Evolutionary conservation across 164 flowering plant species (phyloP).

Genomic region (Magnolia officinalis): DNA sequence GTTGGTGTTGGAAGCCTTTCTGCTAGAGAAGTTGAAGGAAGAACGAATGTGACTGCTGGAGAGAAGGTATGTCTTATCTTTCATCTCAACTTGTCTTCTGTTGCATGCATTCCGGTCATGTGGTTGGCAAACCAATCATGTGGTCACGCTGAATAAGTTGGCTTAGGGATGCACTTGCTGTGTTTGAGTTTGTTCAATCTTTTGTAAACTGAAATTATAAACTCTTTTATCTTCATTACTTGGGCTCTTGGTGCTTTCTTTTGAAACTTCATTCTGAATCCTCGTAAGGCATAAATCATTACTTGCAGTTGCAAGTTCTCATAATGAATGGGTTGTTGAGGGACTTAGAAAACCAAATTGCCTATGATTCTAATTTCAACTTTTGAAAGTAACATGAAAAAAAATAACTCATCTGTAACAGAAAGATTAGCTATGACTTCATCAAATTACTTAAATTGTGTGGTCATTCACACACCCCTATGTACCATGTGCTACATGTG

Average conservation of each 20-base stretch:
- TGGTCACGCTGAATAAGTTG: not conserved
- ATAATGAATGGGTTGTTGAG: too few species aligned
- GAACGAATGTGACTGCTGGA: conserved; percentile 69
- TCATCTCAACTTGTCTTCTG: not conserved
- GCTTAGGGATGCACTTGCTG: not conserved
- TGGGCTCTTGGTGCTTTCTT: not conserved
- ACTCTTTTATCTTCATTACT: not conserved
- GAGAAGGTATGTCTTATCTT: conserved; percentile 60
- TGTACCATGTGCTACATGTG: too few species aligned
- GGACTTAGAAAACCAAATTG: too few species aligned
- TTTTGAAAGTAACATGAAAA: too few species aligned
- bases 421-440: too few species aligned
- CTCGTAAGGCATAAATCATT: too few species aligned
- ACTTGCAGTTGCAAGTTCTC: too few species aligned
- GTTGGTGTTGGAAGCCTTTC: conserved; percentile 91
- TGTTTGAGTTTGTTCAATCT: not conserved
- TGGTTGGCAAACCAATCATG: not conserved
- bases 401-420: too few species aligned
- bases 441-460: too few species aligned
- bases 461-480: too few species aligned
- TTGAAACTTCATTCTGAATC: not conserved
- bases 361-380: too few species aligned
- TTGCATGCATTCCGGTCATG: not conserved
- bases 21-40: conserved; percentile 94
- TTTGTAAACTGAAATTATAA: too few species aligned